Evolutionary conservation across 805 yeast genomes (phyloP), one percentile per base, ranked within the genome.

Genomic region (Zygosaccharomyces rouxii): DNA sequence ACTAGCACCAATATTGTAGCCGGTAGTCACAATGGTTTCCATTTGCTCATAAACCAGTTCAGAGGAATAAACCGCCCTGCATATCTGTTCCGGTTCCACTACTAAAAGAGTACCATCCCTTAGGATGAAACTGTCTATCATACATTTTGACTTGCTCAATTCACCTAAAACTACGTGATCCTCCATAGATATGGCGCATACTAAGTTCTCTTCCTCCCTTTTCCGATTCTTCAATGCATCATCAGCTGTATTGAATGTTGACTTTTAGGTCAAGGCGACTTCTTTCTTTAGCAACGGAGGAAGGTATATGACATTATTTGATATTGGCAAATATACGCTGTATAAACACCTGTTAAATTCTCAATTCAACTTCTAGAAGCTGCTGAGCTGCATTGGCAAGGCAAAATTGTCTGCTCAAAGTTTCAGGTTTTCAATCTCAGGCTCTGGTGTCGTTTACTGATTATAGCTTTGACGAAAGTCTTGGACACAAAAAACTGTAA

Each of bases 1-100:
- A 16, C 44, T 28, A 3, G 53, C 56, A 2, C 52, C 61, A 13
- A 53, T 42, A 7, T 38, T 58, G 33, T 54, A 58, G 3, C 63
- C 64, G 2, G 42, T 11, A 7, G 53, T 50, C 41, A 23, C 26
- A 4, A 43, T 23, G 6, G 35, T 43, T 4, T 26, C 21, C 51
- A 51, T 45, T 4, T 48, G 35, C 16, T 44, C 46, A 39, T 39
- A 35, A 14, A 11, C 29, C 35, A 44, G 21, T 3, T 19, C 38
- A 19, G 23, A 5, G 7, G 49, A 33, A 40, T 38, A 47, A 30
- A 9, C 14, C 7, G 47, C 49, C 35, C 33, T 43, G 9, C 35
- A 35, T 23, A 51, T 41, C 16, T 35, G 45, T 29, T 41, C 47
- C 16, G 47, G 43, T 29, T 51, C 51, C 11, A 51, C 49, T 9